Evolutionary conservation across 106 monocot species (phyloP).

Genomic region (Dioscorea dumetorum): DNA sequence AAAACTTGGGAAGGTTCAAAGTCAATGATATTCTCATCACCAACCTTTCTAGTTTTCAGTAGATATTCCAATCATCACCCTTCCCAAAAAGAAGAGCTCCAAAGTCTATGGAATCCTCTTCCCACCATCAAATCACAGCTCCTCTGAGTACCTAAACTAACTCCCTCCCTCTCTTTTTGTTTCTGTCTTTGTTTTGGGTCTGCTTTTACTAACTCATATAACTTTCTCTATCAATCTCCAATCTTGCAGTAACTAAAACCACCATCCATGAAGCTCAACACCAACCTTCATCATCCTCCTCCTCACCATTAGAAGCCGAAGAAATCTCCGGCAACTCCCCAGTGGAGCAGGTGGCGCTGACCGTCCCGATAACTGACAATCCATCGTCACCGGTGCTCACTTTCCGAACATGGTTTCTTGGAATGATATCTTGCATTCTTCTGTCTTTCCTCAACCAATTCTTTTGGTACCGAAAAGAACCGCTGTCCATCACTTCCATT

Average conservation of each 20-base stretch:
- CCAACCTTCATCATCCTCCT: background rate
- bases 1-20: no score
- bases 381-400: slow-evolving; percentile 36
- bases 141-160: background rate
- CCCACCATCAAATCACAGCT: background rate
- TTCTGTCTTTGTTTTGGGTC: background rate
- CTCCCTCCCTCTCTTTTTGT: no score
- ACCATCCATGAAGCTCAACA: background rate
- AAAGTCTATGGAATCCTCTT: background rate
- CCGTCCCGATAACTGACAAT: slow-evolving; percentile 43
- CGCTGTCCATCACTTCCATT: slow-evolving; percentile 45
- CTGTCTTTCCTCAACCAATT: slow-evolving; percentile 65
- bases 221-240: background rate
- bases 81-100: background rate
- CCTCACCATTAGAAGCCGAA: background rate
- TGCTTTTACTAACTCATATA: background rate
- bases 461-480: slow-evolving; percentile 63
- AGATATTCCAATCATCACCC: no score
- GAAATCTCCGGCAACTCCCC: slow-evolving; percentile 37
- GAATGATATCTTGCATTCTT: slow-evolving; percentile 35
- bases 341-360: slow-evolving; percentile 54
- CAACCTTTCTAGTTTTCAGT: no score
- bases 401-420: slow-evolving; percentile 55
- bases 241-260: background rate
- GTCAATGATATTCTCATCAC: no score